Percentiles rank a stretch among this genome's conserved stretches.
These are phyloP conservation scores for Fusarium albosuccineum DNA, from an alignment of 2,329 filamentous ascomycete species.

Conservation along the genomic window DNA sequence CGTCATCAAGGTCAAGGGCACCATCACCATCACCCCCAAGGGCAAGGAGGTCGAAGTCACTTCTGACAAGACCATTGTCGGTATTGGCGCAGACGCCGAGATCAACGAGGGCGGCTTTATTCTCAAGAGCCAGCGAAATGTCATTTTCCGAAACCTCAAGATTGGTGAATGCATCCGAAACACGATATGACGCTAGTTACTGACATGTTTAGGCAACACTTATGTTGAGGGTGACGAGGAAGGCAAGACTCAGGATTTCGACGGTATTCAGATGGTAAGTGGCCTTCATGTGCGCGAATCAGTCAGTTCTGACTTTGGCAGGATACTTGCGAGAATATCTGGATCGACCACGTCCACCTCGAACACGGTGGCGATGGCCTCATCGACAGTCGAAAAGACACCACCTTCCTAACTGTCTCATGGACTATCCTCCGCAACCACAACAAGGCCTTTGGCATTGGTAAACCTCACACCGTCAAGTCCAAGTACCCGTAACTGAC, in stretches of 20 bases:
- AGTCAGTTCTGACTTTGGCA: not conserved
- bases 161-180: slow-evolving; percentile 24
- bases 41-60: slow-evolving; percentile 41
- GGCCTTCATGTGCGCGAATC: fast-evolving
- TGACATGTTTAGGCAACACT: slow-evolving; percentile 20
- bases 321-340: slow-evolving; percentile 42
- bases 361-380: slow-evolving; percentile 43
- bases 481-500: not conserved
- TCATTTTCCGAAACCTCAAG: slow-evolving; percentile 44
- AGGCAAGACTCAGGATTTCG: slow-evolving; percentile 43
- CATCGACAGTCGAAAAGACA: slow-evolving; percentile 46
- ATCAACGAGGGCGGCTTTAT: slow-evolving; percentile 42
- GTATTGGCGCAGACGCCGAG: slow-evolving; percentile 40
- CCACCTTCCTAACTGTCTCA: slow-evolving; percentile 44
- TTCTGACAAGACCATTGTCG: slow-evolving; percentile 44
- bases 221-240: slow-evolving; percentile 38
- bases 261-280: slow-evolving; percentile 42
- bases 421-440: slow-evolving; percentile 43
- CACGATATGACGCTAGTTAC: not conserved
- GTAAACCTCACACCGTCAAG: slow-evolving; percentile 7
- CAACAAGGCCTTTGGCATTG: slow-evolving; percentile 47
- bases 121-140: slow-evolving; percentile 37
- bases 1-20: slow-evolving; percentile 44
- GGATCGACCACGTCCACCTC: slow-evolving; percentile 45
- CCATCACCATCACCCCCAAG: slow-evolving; percentile 38